Evolutionary conservation across 2,329 filamentous ascomycete genomes (phyloP).

Genomic region (Penicillium sclerotiorum): DNA sequence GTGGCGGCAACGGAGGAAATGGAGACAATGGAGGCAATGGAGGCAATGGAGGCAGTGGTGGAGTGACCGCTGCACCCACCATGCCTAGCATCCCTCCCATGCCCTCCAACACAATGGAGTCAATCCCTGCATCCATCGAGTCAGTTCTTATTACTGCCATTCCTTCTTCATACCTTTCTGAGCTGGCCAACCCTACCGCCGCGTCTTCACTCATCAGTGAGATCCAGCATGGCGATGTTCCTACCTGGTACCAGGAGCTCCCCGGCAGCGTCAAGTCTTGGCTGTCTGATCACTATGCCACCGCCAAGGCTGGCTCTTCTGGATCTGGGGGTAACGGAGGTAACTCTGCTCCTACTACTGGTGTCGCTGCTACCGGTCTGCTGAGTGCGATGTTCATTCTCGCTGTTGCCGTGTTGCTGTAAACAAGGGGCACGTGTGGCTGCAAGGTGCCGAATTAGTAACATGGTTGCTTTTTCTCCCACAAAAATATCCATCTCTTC

Average conservation of each 20-base stretch:
- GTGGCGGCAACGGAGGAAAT: too few species aligned
- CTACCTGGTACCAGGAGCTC: constrained; percentile 31
- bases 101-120: background rate
- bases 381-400: constrained; percentile 25
- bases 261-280: constrained; percentile 31
- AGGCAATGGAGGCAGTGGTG: background rate
- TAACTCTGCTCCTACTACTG: constrained; percentile 19
- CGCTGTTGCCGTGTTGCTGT: constrained; percentile 28
- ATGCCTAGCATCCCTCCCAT: too few species aligned
- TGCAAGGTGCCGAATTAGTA: too few species aligned
- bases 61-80: background rate
- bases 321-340: constrained; percentile 11
- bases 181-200: constrained; percentile 23
- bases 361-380: constrained; percentile 20
- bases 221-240: constrained; percentile 24
- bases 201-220: constrained; percentile 25
- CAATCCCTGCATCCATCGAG: constrained; percentile 25
- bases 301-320: background rate
- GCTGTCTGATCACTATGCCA: constrained; percentile 11
- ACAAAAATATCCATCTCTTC: too few species aligned
- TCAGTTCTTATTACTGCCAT: constrained; percentile 30
- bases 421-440: too few species aligned
- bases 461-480: too few species aligned
- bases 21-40: too few species aligned
- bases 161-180: constrained; percentile 24